Evolutionary conservation across 129 eudicot genomes (phyloP).

Genomic region (Helianthus annuus): DNA sequence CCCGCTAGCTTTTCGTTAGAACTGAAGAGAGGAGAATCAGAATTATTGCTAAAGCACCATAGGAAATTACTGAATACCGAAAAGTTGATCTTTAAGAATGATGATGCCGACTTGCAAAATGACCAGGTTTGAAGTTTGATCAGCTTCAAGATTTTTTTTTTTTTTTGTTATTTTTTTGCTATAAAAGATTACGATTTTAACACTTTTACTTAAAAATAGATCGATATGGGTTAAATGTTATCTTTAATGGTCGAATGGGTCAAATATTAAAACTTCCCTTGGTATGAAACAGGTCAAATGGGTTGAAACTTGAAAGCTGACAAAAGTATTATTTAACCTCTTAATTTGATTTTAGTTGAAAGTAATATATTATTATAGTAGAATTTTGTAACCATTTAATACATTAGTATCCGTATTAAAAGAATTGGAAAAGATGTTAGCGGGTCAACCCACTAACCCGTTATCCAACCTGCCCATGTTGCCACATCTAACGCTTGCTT

Average conservation of each 20-base stretch:
- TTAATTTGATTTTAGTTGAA: too few species aligned
- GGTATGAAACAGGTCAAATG: neutral
- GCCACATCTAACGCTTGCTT: neutral
- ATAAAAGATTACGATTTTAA: neutral
- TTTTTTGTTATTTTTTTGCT: neutral
- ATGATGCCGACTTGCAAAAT: constrained; percentile 21
- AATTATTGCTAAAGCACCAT: constrained; percentile 40
- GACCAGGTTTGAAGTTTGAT: constrained; percentile 65
- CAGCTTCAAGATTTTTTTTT: neutral
- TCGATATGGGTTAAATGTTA: neutral
- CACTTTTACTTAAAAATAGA: neutral
- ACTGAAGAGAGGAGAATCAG: constrained; percentile 47
- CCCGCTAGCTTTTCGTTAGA: constrained; percentile 78
- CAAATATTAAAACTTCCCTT: neutral
- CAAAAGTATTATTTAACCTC: too few species aligned
- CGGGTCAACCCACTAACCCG: neutral
- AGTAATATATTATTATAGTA: too few species aligned
- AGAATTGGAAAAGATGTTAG: neutral
- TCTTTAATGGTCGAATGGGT: neutral
- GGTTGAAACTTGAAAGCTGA: neutral
- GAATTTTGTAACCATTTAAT: neutral
- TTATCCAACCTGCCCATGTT: neutral
- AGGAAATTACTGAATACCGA: constrained; percentile 90
- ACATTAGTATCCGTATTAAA: neutral
- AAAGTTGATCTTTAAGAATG: constrained; percentile 75